Evolutionary conservation across 2,329 filamentous ascomycete species (phyloP), one percentile per base, ranked within the genome.

Genomic region (Zarea fungicola): DNA sequence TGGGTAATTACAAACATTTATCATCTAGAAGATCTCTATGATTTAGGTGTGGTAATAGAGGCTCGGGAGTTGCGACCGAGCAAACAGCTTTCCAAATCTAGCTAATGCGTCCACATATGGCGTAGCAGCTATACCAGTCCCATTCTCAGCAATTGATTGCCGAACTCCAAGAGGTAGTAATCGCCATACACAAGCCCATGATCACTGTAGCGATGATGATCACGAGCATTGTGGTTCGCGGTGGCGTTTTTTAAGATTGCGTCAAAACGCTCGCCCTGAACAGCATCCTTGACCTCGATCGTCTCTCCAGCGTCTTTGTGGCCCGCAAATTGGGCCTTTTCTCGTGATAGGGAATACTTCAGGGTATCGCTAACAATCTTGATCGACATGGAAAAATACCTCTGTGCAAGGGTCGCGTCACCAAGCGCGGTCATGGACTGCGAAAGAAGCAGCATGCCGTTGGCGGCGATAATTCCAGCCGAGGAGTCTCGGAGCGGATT

Each of bases 181-280:
- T 74, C 71, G 2, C 67, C 71, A 61, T 74, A 74, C 5, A 74
- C 71, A 19, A 75, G 56, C 1, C 71, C 70, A 54, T 66, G 63
- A 49, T 66, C 54, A 42, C 50, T 53, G 40, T 60, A 61, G 8
- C 57, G 52, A 28, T 53, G 45, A 14, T 47, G 49, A 14, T 56
- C 61, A 29, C 54, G 49, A 6, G 49, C 53, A 44, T 66, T 65
- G 45, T 58, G 55, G 35, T 62, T 63, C 10, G 60, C 62, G 3
- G 62, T 64, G 3, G 55, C 60, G 43, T 61, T 53, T 48, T 60
- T 60, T 13, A 65, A 16, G 22, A 46, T 46, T 7, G 29, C 19
- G 19, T 48, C 35, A 32, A 48, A 13, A 16, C 8, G 29, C 21
- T 14, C 8, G 31, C 37, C 19, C 19, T 10, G 6, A n/a, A 16